These are phyloP conservation scores for Diplodia corticola DNA, from an alignment of 2,329 filamentous ascomycete genomes.

Conservation along the genomic window DNA sequence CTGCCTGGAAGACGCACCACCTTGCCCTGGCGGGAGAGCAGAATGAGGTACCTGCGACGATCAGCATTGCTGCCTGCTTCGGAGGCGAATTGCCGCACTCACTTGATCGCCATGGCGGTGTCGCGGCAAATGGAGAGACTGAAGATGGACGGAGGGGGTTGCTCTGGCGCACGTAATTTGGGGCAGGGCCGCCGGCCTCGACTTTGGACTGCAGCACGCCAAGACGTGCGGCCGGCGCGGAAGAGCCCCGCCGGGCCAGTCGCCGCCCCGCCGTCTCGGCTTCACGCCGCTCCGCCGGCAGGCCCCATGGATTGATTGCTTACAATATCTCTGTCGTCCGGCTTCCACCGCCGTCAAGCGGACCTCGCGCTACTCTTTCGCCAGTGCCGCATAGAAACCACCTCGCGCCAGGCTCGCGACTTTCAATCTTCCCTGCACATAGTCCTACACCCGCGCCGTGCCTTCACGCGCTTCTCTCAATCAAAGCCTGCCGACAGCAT, in stretches of 20 bases:
- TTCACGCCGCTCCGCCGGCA: not conserved
- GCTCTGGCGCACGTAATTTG: not conserved
- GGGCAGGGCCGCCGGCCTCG: not conserved
- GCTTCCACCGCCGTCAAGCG: not conserved
- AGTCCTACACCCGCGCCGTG: slow-evolving; percentile 2
- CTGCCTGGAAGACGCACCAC: slow-evolving; percentile 68
- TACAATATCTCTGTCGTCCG: slow-evolving; percentile 9
- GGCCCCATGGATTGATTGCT: slow-evolving; percentile 6
- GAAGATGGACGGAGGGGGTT: not conserved
- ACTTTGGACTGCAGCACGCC: not conserved
- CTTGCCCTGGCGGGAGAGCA: slow-evolving; percentile 98
- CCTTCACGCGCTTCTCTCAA: not conserved
- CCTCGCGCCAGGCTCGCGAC: slow-evolving; percentile 25
- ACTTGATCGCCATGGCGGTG: slow-evolving; percentile 58
- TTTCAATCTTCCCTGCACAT: slow-evolving; percentile 24
- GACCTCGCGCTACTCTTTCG: not conserved
- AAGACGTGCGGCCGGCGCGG: slow-evolving; percentile 4
- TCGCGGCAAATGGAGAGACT: not conserved
- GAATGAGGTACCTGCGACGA: slow-evolving; percentile 79
- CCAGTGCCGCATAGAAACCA: slow-evolving; percentile 21
- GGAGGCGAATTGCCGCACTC: slow-evolving; percentile 28
- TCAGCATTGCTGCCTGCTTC: not conserved
- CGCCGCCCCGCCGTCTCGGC: not conserved
- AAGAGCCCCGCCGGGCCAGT: slow-evolving; percentile 10
- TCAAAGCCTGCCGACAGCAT: slow-evolving; percentile 5